Conservation (phyloP, 148 eudicot genomes). For the Vaccinium corymbosum region DNA sequence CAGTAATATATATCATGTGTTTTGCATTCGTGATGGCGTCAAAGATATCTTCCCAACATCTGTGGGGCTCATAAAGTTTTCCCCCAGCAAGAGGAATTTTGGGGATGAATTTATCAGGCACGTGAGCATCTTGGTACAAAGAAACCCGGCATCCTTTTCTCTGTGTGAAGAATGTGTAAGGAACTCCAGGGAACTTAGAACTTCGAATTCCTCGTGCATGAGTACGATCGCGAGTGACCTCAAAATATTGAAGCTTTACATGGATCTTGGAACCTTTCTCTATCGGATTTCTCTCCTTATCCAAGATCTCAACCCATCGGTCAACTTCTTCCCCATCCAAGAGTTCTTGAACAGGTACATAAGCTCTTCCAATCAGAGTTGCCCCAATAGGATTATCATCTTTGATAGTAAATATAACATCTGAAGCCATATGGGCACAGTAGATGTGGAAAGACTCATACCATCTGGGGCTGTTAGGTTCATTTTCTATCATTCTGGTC, state of each 20-base stretch:
- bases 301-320: constrained; percentile 64
- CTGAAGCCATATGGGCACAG: constrained; percentile 59
- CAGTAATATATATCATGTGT: constrained; percentile 74
- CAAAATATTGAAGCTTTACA: constrained; percentile 62
- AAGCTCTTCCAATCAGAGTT: constrained; percentile 71
- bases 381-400: constrained; percentile 79
- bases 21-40: constrained; percentile 67
- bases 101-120: constrained; percentile 65
- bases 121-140: constrained; percentile 73
- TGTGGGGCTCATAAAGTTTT: constrained; percentile 59
- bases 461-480: constrained; percentile 66
- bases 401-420: constrained; percentile 63
- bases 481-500: constrained; percentile 59
- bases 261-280: constrained; percentile 52
- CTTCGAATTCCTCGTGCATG: constrained; percentile 59
- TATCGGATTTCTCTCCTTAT: constrained; percentile 55
- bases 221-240: constrained; percentile 45
- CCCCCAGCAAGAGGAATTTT: constrained; percentile 70
- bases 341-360: constrained; percentile 53
- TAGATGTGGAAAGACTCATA: constrained; percentile 75
- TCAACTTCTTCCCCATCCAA: constrained; percentile 60
- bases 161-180: constrained; percentile 63
- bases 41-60: constrained; percentile 85
- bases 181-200: constrained; percentile 68
- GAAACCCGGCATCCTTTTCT: constrained; percentile 65